phyloP scores from a whole-genome alignment of 768 basidiomycete genomes.

The Mrakia frigida region DNA sequence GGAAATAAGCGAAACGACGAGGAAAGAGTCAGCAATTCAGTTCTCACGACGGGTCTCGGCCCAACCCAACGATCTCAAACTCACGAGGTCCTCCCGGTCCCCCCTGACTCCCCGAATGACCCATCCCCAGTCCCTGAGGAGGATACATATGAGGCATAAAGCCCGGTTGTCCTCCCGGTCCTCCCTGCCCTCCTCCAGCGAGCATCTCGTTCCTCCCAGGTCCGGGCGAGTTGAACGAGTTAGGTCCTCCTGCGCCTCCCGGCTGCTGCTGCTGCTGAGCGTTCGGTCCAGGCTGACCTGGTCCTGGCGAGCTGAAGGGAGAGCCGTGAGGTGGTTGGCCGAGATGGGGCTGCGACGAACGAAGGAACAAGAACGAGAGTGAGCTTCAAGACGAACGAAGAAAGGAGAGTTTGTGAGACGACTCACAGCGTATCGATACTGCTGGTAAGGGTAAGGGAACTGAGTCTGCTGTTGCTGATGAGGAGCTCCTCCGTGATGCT shows the following conservation, averaged over 20 bases:
- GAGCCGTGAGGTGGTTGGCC: neutral
- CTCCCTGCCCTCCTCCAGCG: neutral
- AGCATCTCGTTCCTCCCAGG: neutral
- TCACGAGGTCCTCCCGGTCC: neutral
- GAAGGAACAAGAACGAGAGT: neutral
- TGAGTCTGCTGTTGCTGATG: neutral
- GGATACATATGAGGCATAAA: neutral
- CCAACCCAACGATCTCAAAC: neutral
- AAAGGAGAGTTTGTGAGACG: neutral
- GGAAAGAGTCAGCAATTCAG: neutral
- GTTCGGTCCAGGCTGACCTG: neutral
- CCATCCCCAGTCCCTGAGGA: neutral
- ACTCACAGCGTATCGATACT: slow-evolving; percentile 13
- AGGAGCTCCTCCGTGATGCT: slow-evolving; percentile 6
- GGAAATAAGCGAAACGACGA: too few species aligned
- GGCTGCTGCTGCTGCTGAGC: neutral
- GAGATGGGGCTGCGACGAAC: neutral
- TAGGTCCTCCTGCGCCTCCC: neutral
- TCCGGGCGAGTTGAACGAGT: neutral
- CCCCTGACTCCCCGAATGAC: neutral
- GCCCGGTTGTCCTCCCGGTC: neutral
- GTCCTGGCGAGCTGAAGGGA: neutral
- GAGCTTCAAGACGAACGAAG: neutral
- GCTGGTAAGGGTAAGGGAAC: slow-evolving; percentile 17
- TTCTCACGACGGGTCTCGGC: neutral